Conservation (phyloP, 73 alveolate species). For the Paramecium sexaurelia region DNA sequence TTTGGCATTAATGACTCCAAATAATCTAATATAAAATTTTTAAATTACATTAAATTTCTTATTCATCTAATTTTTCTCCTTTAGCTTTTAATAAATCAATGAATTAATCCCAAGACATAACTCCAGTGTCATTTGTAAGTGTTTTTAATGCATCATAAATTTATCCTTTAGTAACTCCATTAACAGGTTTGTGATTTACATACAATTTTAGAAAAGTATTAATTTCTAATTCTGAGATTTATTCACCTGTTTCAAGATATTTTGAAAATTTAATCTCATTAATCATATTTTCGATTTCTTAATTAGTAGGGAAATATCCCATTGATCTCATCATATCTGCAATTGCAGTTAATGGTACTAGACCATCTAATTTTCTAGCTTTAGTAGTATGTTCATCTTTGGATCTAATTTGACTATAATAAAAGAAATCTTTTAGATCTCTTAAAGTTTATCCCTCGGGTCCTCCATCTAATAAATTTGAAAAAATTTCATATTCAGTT, state of each 20-base stretch:
- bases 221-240: constrained; percentile 88
- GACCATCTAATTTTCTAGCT: constrained; percentile 96
- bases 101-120: constrained; percentile 80
- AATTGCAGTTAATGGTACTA: constrained; percentile 92
- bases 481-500: constrained; percentile 94
- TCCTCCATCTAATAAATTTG: constrained; percentile 97
- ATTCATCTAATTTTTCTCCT: constrained; percentile 57
- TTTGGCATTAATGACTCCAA: not conserved
- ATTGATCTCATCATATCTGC: constrained; percentile 95
- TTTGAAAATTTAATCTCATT: constrained; percentile 96
- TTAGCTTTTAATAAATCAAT: constrained; percentile 54
- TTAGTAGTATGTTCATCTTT: constrained; percentile 98
- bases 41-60: constrained; percentile 59
- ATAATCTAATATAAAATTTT: not conserved
- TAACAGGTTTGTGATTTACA: constrained; percentile 98
- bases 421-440: constrained; percentile 98
- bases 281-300: constrained; percentile 95
- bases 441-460: constrained; percentile 93
- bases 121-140: constrained; percentile 65
- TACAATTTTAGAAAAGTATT: constrained; percentile 89
- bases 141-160: constrained; percentile 88
- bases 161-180: constrained; percentile 92
- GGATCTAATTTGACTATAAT: constrained; percentile 94
- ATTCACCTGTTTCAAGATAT: constrained; percentile 91
- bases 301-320: constrained; percentile 98